Base-by-base conservation (phyloP, 768 basidiomycete species). In the Phylloporus sp. region DNA sequence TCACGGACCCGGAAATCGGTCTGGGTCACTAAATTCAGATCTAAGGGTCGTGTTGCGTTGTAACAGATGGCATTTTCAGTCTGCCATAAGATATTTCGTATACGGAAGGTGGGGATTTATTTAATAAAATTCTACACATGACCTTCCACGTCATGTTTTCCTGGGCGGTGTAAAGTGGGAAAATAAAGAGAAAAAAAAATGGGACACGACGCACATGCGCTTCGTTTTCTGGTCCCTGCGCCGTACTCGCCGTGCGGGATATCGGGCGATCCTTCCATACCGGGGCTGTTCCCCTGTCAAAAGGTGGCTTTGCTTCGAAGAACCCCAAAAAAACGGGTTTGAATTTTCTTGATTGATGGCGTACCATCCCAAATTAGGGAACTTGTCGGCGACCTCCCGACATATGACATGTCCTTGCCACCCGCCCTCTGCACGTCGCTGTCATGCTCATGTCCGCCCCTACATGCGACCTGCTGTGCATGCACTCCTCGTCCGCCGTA, bases 31-130 rank as follows among this genome's bases (percentile, higher is more conserved):
- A 77, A 79, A 74, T 80, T 79, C 78, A 82, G 80, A 83, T 82
- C 81, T 83, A 81, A 82, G 81, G 81, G 81, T 83, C 81, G 76
- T 68, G 74, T 76, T 80, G 79, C 73, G 72, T 73, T 67, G 67
- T 70, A 71, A 70, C 69, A 67, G 66, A 68, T 68, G 67, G 69
- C 69, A 70, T 63, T 70, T 68, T 62, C 63, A 65, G 63, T 67
- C 66, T 69, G 68, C 69, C 68, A 69, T 69, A 69, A 70, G 61
- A 70, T 65, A 63, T 68, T 68, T 68, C 67, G 65, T 69, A 70
- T 70, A 63, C 59, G 67, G 67, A 70, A 69, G 71, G 73, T 72
- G 69, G 72, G 69, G 70, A 62, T 70, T 73, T 72, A 56, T 62
- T 73, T 72, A 71, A 75, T 74, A 63, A 62, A 61, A 63, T 58